These are phyloP conservation scores for Phytophthora colocasiae DNA, from an alignment of 352 stramenopile species.

Conservation along the genomic window DNA sequence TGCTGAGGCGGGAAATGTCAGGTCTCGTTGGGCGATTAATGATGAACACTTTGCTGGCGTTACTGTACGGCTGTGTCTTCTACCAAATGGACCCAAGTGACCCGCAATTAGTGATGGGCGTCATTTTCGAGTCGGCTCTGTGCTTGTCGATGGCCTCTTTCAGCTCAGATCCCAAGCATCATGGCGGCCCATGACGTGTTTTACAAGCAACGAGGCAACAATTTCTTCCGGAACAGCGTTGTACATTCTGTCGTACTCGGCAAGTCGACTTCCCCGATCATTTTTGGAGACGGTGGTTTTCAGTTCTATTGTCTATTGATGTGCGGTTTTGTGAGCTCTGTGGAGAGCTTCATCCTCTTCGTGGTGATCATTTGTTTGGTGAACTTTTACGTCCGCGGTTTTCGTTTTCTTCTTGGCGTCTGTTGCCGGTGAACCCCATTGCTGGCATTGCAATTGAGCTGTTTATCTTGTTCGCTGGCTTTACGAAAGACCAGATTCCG, in stretches of 20 bases:
- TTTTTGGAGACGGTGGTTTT: conserved; percentile 22
- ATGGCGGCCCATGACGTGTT: conserved; percentile 27
- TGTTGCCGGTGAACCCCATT: conserved; percentile 13
- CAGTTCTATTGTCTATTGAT: conserved; percentile 27
- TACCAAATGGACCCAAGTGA: conserved; percentile 26
- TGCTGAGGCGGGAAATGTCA: conserved; percentile 21
- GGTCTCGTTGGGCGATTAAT: conserved; percentile 14
- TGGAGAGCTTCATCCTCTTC: conserved; percentile 22
- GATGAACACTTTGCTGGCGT: conserved; percentile 24
- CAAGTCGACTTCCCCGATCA: conserved; percentile 18
- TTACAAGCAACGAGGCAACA: conserved; percentile 27
- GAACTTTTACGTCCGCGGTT: conserved; percentile 9
- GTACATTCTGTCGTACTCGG: conserved; percentile 23
- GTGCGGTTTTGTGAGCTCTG: conserved; percentile 32
- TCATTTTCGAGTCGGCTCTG: conserved; percentile 25
- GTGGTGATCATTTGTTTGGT: conserved; percentile 18
- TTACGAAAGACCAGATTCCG: conserved; percentile 30
- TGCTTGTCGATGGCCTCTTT: conserved; percentile 23
- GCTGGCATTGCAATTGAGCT: conserved; percentile 5
- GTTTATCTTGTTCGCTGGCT: conserved; percentile 24
- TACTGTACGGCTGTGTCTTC: conserved; percentile 30
- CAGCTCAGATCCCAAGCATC: conserved; percentile 16
- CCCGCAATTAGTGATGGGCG: conserved; percentile 20
- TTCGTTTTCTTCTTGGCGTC: conserved; percentile 32
- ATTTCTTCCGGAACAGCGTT: conserved; percentile 29